Evolutionary conservation across 1,284 basidiomycete species (phyloP), one percentile per base, ranked within the genome.

Genomic region (Boletus hoseneyae): DNA sequence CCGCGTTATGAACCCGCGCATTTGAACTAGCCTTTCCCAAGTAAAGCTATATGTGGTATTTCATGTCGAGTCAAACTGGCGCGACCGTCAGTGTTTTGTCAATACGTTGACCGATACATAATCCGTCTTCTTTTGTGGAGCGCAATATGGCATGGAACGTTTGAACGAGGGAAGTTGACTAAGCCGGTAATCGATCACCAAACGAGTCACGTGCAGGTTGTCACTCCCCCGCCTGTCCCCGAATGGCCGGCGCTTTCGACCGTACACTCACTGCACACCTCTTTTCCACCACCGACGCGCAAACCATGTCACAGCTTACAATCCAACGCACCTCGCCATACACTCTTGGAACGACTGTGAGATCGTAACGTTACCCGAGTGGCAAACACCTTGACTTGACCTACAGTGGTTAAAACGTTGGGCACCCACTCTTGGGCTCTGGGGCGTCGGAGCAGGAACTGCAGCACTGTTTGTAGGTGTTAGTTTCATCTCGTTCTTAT

Each of bases 381-480:
- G 12, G 11, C 9, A 18, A 2, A 23, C 19, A 2, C n/a, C 10
- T 45, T 53, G 6, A 61, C 19, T 5, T 6, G 13, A 30, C 16
- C 13, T 35, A 25, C 46, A 82, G 82, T 65, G 65, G 32, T 60
- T 72, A 27, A 78, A 76, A 68, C 76, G 72, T 35, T 89, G 86
- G 87, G 67, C 72, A 27, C 68, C 77, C 11, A 79, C 73, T 55
- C 63, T 85, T 52, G 76, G 77, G 25, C 64, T 86, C 39, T 91
- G 88, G 88, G 85, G 85, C 52, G 70, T 76, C 50, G 83, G 85
- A 57, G 75, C 72, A 57, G 87, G 87, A 47, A 71, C 82, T 37
- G 76, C 79, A 44, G 85, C 76, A 45, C 69, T 87, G 63, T 77
- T 84, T 62, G 85, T 89, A 62, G 58, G 83, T 75, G 43, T 50